Conservation (phyloP, 768 basidiomycete genomes). For the Crassisporium funariophilum region DNA sequence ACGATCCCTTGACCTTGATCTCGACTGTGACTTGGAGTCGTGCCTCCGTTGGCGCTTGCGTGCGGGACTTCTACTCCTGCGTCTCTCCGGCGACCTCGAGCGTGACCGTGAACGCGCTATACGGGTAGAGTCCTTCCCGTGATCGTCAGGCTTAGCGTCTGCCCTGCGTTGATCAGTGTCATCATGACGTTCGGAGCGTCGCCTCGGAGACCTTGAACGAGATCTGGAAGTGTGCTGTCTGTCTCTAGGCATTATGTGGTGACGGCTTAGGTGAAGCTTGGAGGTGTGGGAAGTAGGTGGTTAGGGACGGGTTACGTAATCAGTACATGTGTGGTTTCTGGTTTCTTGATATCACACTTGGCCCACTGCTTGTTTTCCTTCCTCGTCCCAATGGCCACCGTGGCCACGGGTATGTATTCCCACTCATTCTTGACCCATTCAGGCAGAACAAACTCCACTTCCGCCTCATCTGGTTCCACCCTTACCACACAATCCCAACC, state of each 20-base stretch:
- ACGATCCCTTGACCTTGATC: conserved; percentile 35
- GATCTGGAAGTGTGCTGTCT: conserved; percentile 21
- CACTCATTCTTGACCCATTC: conserved; percentile 26
- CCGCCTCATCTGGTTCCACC: neutral
- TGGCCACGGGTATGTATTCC: conserved; percentile 33
- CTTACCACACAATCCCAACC: too few species aligned
- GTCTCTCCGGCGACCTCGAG: conserved; percentile 24
- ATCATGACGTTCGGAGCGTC: conserved; percentile 13
- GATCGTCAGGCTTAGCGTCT: conserved; percentile 18
- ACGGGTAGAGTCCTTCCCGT: neutral
- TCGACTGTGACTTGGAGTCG: conserved; percentile 21
- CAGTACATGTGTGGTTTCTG: neutral
- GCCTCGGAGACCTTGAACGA: conserved; percentile 24
- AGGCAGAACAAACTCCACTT: neutral
- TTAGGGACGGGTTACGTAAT: conserved; percentile 10
- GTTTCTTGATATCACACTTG: conserved; percentile 11
- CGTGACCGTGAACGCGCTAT: conserved; percentile 22
- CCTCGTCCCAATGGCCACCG: conserved; percentile 29
- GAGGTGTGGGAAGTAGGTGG: conserved; percentile 1
- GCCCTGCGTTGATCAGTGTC: conserved; percentile 8
- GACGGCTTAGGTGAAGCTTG: neutral
- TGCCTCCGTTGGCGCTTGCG: conserved; percentile 31
- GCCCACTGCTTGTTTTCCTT: conserved; percentile 15
- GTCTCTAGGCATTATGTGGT: conserved; percentile 20
- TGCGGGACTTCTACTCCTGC: conserved; percentile 34